phyloP scores from a whole-genome alignment of 192 early-diverging fungal genomes.

The Umbelopsis sp. region DNA sequence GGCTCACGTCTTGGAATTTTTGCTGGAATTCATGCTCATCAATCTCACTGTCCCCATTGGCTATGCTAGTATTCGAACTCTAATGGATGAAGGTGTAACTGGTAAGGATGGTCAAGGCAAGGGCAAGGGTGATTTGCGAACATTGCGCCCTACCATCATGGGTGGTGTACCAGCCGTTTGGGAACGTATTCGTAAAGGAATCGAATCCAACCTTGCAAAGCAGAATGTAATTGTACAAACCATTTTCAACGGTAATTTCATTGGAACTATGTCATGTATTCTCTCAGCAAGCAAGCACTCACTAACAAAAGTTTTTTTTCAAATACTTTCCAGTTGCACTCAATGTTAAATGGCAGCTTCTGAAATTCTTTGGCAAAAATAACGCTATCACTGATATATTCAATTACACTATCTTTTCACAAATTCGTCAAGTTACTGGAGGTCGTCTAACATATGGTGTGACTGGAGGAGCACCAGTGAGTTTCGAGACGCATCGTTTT shows the following conservation, averaged over 20 bases:
- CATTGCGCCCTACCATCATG: slow-evolving; percentile 75
- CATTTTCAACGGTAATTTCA: slow-evolving; percentile 50
- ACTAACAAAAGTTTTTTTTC: slow-evolving; percentile 44
- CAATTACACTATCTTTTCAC: slow-evolving; percentile 61
- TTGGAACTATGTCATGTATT: too few relatives aligned
- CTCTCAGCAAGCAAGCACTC: not conserved
- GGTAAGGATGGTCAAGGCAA: slow-evolving; percentile 40
- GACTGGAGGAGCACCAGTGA: slow-evolving; percentile 76
- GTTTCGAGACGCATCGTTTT: slow-evolving; percentile 75
- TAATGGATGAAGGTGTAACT: slow-evolving; percentile 67
- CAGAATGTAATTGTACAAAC: slow-evolving; percentile 33
- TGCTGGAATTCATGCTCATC: slow-evolving; percentile 73
- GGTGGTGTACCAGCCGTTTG: slow-evolving; percentile 86
- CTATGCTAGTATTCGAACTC: slow-evolving; percentile 69
- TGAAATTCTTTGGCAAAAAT: slow-evolving; percentile 47
- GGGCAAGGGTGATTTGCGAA: slow-evolving; percentile 73
- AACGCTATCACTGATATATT: slow-evolving; percentile 53
- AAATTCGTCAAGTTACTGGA: slow-evolving; percentile 63
- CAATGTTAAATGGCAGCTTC: slow-evolving; percentile 51
- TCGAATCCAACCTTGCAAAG: slow-evolving; percentile 61
- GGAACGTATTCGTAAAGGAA: slow-evolving; percentile 86
- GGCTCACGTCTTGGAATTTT: slow-evolving; percentile 85
- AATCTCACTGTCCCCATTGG: slow-evolving; percentile 62
- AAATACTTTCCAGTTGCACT: slow-evolving; percentile 41
- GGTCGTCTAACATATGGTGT: slow-evolving; percentile 63